phyloP scores from a whole-genome alignment of 169 alveolate species.

The Amoebophrya sp. region DNA sequence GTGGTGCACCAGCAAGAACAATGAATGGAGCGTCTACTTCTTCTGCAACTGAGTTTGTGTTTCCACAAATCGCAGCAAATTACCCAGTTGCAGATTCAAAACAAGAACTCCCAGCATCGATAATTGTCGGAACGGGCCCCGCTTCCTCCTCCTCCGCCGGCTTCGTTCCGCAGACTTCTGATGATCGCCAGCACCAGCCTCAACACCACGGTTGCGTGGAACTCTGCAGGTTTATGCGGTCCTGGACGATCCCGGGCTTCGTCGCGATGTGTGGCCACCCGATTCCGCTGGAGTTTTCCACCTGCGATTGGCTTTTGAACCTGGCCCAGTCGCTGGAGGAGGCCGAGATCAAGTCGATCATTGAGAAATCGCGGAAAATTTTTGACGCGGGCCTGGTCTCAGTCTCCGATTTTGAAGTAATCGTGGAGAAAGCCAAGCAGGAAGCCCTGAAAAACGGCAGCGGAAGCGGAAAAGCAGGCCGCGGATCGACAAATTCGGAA shows the following conservation, averaged over 20 bases:
- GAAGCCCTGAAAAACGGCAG: no score
- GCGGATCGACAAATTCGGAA: no score
- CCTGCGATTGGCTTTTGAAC: neutral
- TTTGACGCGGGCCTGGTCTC: constrained; percentile 1
- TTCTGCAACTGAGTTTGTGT: no score
- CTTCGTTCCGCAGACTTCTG: neutral
- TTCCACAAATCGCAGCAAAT: no score
- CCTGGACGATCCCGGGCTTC: neutral
- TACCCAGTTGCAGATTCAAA: no score
- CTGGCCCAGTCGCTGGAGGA: neutral
- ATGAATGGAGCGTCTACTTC: no score
- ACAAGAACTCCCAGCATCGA: no score
- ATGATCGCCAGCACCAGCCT: no score
- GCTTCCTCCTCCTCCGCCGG: neutral
- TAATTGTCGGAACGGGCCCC: no score
- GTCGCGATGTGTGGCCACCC: neutral
- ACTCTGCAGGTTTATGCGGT: neutral
- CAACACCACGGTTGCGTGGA: no score
- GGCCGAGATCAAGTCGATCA: neutral
- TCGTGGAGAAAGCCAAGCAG: neutral
- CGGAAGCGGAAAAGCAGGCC: no score
- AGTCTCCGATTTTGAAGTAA: neutral
- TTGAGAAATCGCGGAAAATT: neutral
- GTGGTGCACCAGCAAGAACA: no score
- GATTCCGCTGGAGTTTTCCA: neutral